Evolutionary conservation across 768 basidiomycete genomes (phyloP).

Genomic region (Boletus coccyginus): DNA sequence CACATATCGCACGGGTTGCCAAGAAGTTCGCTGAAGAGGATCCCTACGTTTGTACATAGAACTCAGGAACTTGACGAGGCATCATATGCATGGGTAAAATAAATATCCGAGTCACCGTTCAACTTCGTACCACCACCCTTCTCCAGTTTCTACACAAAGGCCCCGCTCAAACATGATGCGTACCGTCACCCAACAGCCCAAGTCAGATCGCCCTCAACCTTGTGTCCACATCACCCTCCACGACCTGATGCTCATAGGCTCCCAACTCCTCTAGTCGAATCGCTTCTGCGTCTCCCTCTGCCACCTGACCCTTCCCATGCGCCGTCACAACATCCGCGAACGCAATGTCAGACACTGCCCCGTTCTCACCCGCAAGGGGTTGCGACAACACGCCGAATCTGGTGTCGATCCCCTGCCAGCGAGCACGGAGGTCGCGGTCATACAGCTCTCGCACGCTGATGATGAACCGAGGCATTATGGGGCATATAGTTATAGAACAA

Average conservation of each 20-base stretch:
- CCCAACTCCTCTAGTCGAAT: background rate
- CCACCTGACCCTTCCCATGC: background rate
- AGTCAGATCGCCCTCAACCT: too few relatives aligned
- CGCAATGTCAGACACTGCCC: background rate
- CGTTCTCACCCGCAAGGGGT: background rate
- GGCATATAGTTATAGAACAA: background rate
- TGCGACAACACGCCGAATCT: slow-evolving; percentile 1
- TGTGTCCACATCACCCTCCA: too few relatives aligned
- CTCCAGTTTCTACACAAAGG: background rate
- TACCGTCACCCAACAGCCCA: too few relatives aligned
- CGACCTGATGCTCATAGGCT: too few relatives aligned
- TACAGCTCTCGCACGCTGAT: background rate
- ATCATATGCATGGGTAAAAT: background rate
- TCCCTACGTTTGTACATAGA: background rate
- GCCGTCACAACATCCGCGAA: background rate
- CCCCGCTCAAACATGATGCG: background rate
- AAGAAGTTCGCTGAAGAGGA: too few relatives aligned
- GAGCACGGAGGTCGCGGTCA: background rate
- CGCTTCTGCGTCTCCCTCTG: background rate
- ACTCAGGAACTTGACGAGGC: background rate
- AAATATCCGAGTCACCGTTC: background rate
- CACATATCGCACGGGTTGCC: too few relatives aligned
- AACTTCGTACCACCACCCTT: background rate
- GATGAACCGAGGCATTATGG: background rate
- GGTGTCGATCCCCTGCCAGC: background rate